Conservation (phyloP, 768 basidiomycete genomes). For the Termitomyces sp. region DNA sequence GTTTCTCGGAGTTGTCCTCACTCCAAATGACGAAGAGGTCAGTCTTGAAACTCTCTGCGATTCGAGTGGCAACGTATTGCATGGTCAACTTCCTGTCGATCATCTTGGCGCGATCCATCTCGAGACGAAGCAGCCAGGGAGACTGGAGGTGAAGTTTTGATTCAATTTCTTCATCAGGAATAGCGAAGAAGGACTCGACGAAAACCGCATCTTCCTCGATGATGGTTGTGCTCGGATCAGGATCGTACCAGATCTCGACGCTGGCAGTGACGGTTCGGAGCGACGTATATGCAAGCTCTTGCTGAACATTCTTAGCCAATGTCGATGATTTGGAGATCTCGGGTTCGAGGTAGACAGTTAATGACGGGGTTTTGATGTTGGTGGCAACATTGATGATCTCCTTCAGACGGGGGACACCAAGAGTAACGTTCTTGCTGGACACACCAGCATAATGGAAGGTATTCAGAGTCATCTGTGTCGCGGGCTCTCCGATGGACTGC, state of each 20-base stretch:
- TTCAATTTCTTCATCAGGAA: constrained; percentile 96
- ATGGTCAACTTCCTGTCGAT: constrained; percentile 95
- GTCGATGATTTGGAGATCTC: constrained; percentile 58
- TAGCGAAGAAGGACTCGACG: constrained; percentile 98
- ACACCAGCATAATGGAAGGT: constrained; percentile 99
- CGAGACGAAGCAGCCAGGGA: constrained; percentile 95
- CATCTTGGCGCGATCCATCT: constrained; percentile 96
- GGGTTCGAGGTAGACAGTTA: constrained; percentile 85
- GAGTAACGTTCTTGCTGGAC: constrained; percentile 98
- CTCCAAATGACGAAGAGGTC: constrained; percentile 98
- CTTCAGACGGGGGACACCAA: constrained; percentile 98
- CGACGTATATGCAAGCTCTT: constrained; percentile 91
- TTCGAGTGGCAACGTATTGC: constrained; percentile 90
- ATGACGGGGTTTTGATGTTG: constrained; percentile 97
- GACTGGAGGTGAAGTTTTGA: constrained; percentile 88
- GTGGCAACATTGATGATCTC: constrained; percentile 99
- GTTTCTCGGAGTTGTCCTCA: constrained; percentile 97
- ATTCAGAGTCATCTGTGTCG: constrained; percentile 99
- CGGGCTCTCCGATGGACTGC: constrained; percentile 98
- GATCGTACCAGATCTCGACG: constrained; percentile 98
- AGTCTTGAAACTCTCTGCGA: constrained; percentile 91
- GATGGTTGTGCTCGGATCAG: constrained; percentile 85
- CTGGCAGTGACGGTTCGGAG: constrained; percentile 91
- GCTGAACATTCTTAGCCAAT: constrained; percentile 84
- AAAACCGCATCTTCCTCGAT: constrained; percentile 96